Evolutionary conservation across 129 eudicot genomes (phyloP).

Genomic region (Saussurea involucrata): DNA sequence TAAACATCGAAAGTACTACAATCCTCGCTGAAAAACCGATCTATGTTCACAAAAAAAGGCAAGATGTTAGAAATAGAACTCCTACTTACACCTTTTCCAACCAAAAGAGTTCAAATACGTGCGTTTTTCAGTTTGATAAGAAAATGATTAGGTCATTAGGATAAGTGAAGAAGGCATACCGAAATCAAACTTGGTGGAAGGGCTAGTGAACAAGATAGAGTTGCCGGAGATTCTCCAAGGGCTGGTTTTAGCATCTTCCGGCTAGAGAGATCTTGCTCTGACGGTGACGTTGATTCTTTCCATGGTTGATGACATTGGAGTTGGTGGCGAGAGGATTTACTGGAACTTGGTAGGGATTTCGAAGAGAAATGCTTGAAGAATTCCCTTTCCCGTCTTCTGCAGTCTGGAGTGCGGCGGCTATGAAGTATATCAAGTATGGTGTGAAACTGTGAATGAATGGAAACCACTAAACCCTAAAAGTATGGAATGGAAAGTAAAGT

Average conservation of each 20-base stretch:
- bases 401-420: no score
- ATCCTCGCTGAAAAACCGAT: conserved; percentile 73
- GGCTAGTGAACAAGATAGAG: conserved; percentile 60
- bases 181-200: conserved; percentile 66
- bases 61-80: conserved; percentile 14
- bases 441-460: no score
- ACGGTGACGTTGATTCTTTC: conserved; percentile 86
- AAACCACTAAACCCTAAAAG: no score
- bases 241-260: conserved; percentile 71
- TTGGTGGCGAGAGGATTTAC: not conserved
- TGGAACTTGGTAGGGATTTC: conserved; percentile 3
- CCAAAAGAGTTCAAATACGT: not conserved
- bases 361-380: not conserved
- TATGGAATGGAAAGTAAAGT: no score
- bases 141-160: not conserved
- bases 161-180: conserved; percentile 44
- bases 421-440: no score
- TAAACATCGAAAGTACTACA: conserved; percentile 72
- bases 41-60: conserved; percentile 26
- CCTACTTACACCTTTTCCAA: not conserved
- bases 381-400: conserved; percentile 5
- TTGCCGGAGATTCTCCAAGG: conserved; percentile 87
- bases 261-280: conserved; percentile 74
- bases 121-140: no score
- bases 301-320: conserved; percentile 32